phyloP scores from a whole-genome alignment of 2,329 filamentous ascomycete genomes.

The Alternaria metachromatica region DNA sequence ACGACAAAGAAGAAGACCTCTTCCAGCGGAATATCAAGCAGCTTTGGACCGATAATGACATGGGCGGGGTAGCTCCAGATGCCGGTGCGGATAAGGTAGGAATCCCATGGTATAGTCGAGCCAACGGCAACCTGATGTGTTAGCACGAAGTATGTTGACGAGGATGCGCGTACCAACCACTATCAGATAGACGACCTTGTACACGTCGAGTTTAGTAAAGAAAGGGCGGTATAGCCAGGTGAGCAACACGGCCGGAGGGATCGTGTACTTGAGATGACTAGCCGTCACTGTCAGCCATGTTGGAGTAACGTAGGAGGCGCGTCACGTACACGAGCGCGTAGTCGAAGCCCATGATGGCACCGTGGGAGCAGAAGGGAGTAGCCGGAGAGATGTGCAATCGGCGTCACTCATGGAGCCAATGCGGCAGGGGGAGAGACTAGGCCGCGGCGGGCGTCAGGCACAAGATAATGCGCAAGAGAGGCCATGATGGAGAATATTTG shows the following conservation, averaged over 20 bases:
- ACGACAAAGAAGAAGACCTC: constrained; percentile 81
- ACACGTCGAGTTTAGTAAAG: constrained; percentile 66
- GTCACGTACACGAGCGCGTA: constrained; percentile 67
- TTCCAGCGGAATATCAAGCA: constrained; percentile 72
- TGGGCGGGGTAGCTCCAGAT: constrained; percentile 75
- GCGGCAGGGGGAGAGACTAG: constrained; percentile 26
- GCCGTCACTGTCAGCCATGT: constrained; percentile 19
- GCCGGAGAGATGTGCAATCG: constrained; percentile 22
- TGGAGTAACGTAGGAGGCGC: constrained; percentile 2
- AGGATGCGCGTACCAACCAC: constrained; percentile 44
- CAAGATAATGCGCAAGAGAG: constrained; percentile 1
- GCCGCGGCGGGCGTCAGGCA: constrained; percentile 25
- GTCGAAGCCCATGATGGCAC: constrained; percentile 61
- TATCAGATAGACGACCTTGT: constrained; percentile 67
- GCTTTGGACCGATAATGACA: constrained; percentile 67
- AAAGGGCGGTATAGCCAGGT: constrained; percentile 67
- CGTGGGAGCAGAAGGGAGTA: constrained; percentile 6
- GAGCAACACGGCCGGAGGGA: constrained; percentile 67
- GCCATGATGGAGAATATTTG: constrained; percentile 13
- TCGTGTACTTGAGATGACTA: constrained; percentile 71
- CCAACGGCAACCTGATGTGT: constrained; percentile 64
- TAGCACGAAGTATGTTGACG: constrained; percentile 18
- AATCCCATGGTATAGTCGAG: constrained; percentile 78
- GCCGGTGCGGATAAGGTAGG: constrained; percentile 70
- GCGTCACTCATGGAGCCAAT: constrained; percentile 18